Base-by-base conservation (phyloP, 345 rosid species). In the Raphanus raphanistrum region DNA sequence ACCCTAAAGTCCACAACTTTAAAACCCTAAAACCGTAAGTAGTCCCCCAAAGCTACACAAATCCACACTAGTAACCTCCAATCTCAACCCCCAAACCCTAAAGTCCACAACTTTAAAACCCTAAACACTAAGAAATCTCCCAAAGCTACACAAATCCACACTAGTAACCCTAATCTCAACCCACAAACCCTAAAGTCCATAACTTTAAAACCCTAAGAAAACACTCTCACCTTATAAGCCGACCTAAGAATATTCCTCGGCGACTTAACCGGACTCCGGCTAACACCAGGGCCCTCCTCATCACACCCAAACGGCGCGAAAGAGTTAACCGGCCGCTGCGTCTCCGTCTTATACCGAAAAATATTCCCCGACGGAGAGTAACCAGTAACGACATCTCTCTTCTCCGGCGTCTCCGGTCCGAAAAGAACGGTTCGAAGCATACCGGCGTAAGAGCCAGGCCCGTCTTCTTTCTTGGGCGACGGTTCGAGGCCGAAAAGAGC, bases 211-310 rank as follows among this genome's bases (percentile, higher is more conserved):
- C 48, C 48, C 3, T 41, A 41, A 41, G 50, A 33, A 27, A 33
- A 57, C 45, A 21, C 72, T 50, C 58, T 65, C 52, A 93, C 99
- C 96, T 96, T 96, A 82, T 85, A 91, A 17, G 99, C 93, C 26
- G 98, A 93, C 79, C 89, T 81, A n/a, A 89, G 86, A 55, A 96
- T 97, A 88, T 91, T 93, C 86, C 97, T 85, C 12, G 97, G 89
- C 25, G 97, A 76, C 88, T 90, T 91, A 36, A 86, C 96, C 1
- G 97, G 92, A 63, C 84, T 76, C 50, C 81, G 88, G 72, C 74
- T 87, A 79, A 87, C 87, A 36, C 92, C 92, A 54, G 89, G 90
- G 2, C 78, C 55, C 11, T 88, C 55, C 11, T 88, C 90, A 27
- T 87, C 93, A 17, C 87, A 88, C 21, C 88, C 90, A 63, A 87